A percentile compares a stretch with the other conserved stretches of the same genome.
Evolutionary conservation across 805 yeast genomes (phyloP).

Genomic region (Zygosaccharomyces gambellarensis): DNA sequence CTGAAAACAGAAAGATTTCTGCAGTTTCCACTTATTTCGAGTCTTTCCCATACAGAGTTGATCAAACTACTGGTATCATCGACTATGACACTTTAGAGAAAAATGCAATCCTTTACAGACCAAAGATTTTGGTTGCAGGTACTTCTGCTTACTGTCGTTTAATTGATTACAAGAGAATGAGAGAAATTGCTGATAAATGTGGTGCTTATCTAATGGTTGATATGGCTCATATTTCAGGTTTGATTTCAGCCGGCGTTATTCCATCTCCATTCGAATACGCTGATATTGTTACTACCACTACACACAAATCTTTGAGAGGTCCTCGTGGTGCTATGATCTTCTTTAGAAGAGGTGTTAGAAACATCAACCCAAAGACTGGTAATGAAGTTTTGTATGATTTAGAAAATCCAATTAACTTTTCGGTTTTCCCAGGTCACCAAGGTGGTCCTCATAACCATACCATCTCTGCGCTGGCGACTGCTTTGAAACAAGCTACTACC

Average conservation of each 20-base stretch:
- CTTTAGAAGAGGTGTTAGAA: conserved; percentile 93
- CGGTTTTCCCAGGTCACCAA: conserved; percentile 99
- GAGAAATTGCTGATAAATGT: conserved; percentile 92
- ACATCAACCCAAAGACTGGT: conserved; percentile 82
- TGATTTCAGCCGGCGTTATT: conserved; percentile 91
- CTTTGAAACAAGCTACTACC: conserved; percentile 86
- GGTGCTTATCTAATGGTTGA: conserved; percentile 95
- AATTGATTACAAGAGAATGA: conserved; percentile 95
- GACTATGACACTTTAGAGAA: conserved; percentile 94
- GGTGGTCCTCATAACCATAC: conserved; percentile 99
- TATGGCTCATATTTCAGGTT: conserved; percentile 98
- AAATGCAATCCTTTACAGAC: conserved; percentile 88
- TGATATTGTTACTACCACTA: conserved; percentile 96
- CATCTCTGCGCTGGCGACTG: conserved; percentile 94
- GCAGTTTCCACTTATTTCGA: conserved; percentile 95
- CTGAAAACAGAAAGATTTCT: conserved; percentile 87
- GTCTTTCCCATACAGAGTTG: conserved; percentile 97
- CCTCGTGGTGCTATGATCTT: conserved; percentile 99
- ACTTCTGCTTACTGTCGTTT: conserved; percentile 97
- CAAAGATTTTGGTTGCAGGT: conserved; percentile 95
- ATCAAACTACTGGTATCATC: conserved; percentile 86
- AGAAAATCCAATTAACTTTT: conserved; percentile 92
- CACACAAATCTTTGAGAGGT: conserved; percentile 97
- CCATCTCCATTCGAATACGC: conserved; percentile 96
- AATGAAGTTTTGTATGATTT: conserved; percentile 86